phyloP scores from a whole-genome alignment of 768 basidiomycete species.

The Collybia nuda region DNA sequence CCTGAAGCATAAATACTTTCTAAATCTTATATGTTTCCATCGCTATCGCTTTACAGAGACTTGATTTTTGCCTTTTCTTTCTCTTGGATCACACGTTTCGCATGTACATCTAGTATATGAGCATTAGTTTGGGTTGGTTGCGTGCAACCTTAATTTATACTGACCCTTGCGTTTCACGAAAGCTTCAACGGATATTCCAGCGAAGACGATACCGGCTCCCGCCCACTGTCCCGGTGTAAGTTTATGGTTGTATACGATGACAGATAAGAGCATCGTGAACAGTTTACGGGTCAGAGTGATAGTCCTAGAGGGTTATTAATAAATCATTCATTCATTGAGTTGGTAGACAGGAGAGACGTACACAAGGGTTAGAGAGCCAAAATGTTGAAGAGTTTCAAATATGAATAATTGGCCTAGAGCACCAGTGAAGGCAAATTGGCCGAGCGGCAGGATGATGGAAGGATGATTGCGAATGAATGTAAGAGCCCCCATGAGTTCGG shows the following conservation, averaged over 20 bases:
- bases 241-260: slow-evolving; percentile 87
- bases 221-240: slow-evolving; percentile 87
- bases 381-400: slow-evolving; percentile 92
- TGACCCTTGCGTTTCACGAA: slow-evolving; percentile 85
- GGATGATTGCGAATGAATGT: slow-evolving; percentile 80
- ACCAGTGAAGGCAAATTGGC: slow-evolving; percentile 86
- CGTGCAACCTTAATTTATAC: slow-evolving; percentile 17
- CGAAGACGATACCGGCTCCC: slow-evolving; percentile 90
- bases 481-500: slow-evolving; percentile 69
- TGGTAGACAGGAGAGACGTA: slow-evolving; percentile 27
- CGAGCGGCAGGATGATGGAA: slow-evolving; percentile 65
- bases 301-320: slow-evolving; percentile 59
- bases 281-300: slow-evolving; percentile 96
- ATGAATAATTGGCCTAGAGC: slow-evolving; percentile 97
- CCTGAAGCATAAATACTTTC: neutral
- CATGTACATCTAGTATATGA: slow-evolving; percentile 63
- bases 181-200: slow-evolving; percentile 94
- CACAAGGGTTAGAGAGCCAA: slow-evolving; percentile 88
- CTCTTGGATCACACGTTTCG: slow-evolving; percentile 77
- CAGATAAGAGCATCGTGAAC: slow-evolving; percentile 97
- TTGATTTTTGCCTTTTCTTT: slow-evolving; percentile 85
- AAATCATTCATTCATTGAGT: neutral
- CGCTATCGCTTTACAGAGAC: slow-evolving; percentile 47
- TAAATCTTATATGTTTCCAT: slow-evolving; percentile 1
- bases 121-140: slow-evolving; percentile 8